Evolutionary conservation across 2,329 filamentous ascomycete genomes (phyloP).

Genomic region (Diaporthe sp.): DNA sequence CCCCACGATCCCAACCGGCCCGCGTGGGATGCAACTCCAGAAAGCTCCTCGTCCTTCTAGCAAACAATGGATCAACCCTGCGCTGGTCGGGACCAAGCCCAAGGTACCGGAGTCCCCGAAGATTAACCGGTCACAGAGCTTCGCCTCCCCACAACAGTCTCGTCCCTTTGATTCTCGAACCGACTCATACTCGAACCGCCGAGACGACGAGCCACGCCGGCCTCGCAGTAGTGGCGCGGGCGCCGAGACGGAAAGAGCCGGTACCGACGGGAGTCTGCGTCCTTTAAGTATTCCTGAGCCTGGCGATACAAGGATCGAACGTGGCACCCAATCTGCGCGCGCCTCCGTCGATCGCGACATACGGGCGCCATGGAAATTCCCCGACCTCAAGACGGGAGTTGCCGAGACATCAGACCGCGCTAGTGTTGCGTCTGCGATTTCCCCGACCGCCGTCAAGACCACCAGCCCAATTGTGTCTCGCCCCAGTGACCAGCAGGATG

Average conservation of each 20-base stretch:
- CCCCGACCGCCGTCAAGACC: conserved; percentile 39
- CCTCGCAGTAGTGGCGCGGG: conserved; percentile 69
- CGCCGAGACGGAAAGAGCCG: conserved; percentile 55
- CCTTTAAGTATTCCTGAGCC: conserved; percentile 61
- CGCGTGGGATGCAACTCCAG: conserved; percentile 63
- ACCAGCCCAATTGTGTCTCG: conserved; percentile 39
- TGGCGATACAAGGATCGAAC: conserved; percentile 60
- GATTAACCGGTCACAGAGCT: conserved; percentile 63
- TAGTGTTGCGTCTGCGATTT: conserved; percentile 41
- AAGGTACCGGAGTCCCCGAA: conserved; percentile 67
- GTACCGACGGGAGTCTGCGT: conserved; percentile 54
- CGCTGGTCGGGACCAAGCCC: conserved; percentile 55
- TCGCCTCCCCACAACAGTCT: conserved; percentile 57
- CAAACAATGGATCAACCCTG: conserved; percentile 73
- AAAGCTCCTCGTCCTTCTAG: conserved; percentile 64
- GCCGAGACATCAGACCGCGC: conserved; percentile 41
- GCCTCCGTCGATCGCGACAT: conserved; percentile 51
- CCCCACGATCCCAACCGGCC: conserved; percentile 66
- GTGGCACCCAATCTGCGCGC: conserved; percentile 54
- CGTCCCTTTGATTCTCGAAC: conserved; percentile 51
- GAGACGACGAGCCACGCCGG: conserved; percentile 59
- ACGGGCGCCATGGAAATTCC: conserved; percentile 41
- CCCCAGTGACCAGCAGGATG: conserved; percentile 27
- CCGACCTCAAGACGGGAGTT: conserved; percentile 45
- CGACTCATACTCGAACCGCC: conserved; percentile 56